Conservation (phyloP, 192 early-diverging fungal species). For the Linnemannia schmuckeri region DNA sequence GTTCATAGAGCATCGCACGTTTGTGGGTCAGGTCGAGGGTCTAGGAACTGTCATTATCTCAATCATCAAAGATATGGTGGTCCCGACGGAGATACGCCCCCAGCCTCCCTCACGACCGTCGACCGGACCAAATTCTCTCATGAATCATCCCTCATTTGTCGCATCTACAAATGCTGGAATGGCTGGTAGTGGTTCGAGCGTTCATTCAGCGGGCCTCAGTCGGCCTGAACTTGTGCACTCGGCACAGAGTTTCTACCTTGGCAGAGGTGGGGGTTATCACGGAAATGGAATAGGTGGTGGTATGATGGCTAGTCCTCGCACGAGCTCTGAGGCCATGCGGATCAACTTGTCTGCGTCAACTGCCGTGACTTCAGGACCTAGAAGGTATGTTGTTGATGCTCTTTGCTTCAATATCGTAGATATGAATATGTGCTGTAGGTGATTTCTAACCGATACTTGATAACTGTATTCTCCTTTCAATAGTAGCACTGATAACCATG, state of each 20-base stretch:
- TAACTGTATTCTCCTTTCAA: background rate
- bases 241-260: slow-evolving; percentile 28
- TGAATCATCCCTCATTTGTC: background rate
- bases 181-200: background rate
- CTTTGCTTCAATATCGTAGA: no score
- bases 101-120: background rate
- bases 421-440: no score
- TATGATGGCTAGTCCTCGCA: background rate
- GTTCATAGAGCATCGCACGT: slow-evolving; percentile 50
- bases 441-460: background rate
- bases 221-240: slow-evolving; percentile 31
- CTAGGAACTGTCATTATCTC: slow-evolving; percentile 64
- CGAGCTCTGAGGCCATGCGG: slow-evolving; percentile 44
- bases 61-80: slow-evolving; percentile 65
- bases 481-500: background rate
- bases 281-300: background rate
- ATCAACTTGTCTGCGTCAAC: slow-evolving; percentile 21
- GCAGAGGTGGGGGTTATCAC: background rate
- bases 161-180: background rate
- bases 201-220: background rate
- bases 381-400: background rate
- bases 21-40: slow-evolving; percentile 62
- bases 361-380: background rate
- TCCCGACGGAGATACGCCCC: slow-evolving; percentile 20
- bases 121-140: background rate